Evolutionary conservation across 257 asterid genomes (phyloP).

Genomic region (Solanum sitiens): DNA sequence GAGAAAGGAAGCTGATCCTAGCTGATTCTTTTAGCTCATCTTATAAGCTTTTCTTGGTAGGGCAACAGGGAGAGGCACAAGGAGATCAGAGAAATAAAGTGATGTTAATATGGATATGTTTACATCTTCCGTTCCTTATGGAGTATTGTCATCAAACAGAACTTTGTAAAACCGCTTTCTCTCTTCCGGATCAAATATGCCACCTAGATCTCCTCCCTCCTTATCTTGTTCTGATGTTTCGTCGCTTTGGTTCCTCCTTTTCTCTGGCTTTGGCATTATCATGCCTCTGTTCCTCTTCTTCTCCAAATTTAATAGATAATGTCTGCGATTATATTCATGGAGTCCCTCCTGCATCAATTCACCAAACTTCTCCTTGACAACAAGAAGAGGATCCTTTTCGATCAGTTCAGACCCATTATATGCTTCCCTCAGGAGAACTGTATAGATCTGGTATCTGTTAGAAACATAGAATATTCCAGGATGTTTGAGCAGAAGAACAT

Average conservation of each 20-base stretch:
- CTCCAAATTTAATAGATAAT: conserved; percentile 53
- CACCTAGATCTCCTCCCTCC: conserved; percentile 58
- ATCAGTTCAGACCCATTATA: conserved; percentile 55
- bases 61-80: background rate
- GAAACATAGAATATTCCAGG: conserved; percentile 43
- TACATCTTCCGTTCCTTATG: conserved; percentile 5
- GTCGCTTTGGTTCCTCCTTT: conserved; percentile 5
- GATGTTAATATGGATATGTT: background rate
- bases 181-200: conserved; percentile 82
- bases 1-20: background rate
- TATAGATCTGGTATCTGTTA: conserved; percentile 28
- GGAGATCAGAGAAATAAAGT: background rate
- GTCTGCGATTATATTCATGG: conserved; percentile 71
- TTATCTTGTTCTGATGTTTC: conserved; percentile 9
- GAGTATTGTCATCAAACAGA: conserved; percentile 52
- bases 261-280: conserved; percentile 18
- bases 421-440: conserved; percentile 77
- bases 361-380: conserved; percentile 81
- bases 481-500: conserved; percentile 66
- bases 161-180: conserved; percentile 68
- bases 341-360: conserved; percentile 87
- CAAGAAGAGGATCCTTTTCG: conserved; percentile 74
- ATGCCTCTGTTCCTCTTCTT: conserved; percentile 57
- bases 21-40: background rate
- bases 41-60: background rate